Evolutionary conservation across 768 basidiomycete species (phyloP).

Genomic region (Mycena galericulata): DNA sequence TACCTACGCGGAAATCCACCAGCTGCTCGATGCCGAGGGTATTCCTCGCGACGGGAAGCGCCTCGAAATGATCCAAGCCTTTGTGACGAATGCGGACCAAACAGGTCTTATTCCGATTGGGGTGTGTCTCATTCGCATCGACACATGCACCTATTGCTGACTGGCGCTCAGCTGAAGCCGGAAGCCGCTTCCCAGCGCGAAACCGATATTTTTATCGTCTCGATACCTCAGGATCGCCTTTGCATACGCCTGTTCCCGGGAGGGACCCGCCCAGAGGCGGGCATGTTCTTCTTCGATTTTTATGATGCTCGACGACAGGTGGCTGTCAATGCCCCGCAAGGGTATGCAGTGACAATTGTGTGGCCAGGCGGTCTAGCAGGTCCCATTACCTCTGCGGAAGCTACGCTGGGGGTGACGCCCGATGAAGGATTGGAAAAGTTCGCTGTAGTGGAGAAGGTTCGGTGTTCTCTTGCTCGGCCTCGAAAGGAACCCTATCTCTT

Average conservation of each 20-base stretch:
- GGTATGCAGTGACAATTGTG: neutral
- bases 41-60: neutral
- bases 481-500: neutral
- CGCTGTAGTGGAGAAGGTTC: slow-evolving; percentile 4
- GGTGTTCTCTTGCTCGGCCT: neutral
- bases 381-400: slow-evolving; percentile 2
- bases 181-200: neutral
- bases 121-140: slow-evolving; percentile 7
- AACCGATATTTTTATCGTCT: neutral
- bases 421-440: slow-evolving; percentile 5
- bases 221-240: slow-evolving; percentile 2
- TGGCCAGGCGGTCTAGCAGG: slow-evolving; percentile 1
- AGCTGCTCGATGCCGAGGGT: neutral
- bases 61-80: neutral
- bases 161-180: neutral
- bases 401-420: neutral
- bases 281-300: slow-evolving; percentile 9
- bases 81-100: neutral
- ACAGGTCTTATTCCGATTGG: neutral
- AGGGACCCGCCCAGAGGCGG: neutral
- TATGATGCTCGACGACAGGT: neutral
- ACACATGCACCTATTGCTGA: neutral
- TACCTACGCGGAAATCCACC: neutral
- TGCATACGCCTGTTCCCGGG: slow-evolving; percentile 4
- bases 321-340: neutral